Conservation (phyloP, 2,329 filamentous ascomycete genomes). For the Hirsutella rhossiliensis region DNA sequence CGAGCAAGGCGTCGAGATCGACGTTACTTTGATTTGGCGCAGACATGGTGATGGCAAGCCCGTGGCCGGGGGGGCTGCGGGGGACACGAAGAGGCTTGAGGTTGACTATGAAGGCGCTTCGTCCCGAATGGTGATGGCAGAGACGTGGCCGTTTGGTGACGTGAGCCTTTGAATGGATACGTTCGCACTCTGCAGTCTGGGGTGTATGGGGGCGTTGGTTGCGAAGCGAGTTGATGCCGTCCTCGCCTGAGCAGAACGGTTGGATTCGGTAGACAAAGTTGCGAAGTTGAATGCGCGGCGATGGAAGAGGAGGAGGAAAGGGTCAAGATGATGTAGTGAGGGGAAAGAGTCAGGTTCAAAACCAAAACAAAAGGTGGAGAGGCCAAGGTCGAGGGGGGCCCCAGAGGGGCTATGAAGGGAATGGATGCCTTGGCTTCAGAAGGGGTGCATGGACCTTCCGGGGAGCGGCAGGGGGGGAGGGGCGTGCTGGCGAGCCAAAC, state of each 20-base stretch:
- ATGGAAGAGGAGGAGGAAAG: not conserved
- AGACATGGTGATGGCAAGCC: slow-evolving; percentile 18
- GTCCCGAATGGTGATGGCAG: not conserved
- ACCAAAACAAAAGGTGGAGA: not conserved
- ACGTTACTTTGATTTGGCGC: slow-evolving; percentile 31
- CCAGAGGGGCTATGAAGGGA: not conserved
- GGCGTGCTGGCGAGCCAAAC: not conserved
- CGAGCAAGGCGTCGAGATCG: slow-evolving; percentile 45
- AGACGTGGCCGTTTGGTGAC: not conserved
- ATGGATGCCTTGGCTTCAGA: not conserved
- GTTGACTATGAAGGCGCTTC: not conserved
- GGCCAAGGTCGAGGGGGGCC: not conserved
- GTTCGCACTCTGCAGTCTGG: no score
- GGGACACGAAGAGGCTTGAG: not conserved
- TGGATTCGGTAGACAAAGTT: not conserved
- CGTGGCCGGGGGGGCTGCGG: not conserved
- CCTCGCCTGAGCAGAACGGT: not conserved
- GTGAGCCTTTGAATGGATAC: not conserved
- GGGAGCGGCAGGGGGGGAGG: slow-evolving; percentile 1
- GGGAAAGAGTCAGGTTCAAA: not conserved
- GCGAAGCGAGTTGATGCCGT: not conserved
- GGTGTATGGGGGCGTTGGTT: no score
- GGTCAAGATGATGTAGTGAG: not conserved
- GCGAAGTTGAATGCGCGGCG: not conserved
- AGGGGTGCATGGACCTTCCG: not conserved